Evolutionary conservation across 2,329 filamentous ascomycete species (phyloP), one percentile per base, ranked within the genome.

Genomic region (Dactylonectria estremocensis): DNA sequence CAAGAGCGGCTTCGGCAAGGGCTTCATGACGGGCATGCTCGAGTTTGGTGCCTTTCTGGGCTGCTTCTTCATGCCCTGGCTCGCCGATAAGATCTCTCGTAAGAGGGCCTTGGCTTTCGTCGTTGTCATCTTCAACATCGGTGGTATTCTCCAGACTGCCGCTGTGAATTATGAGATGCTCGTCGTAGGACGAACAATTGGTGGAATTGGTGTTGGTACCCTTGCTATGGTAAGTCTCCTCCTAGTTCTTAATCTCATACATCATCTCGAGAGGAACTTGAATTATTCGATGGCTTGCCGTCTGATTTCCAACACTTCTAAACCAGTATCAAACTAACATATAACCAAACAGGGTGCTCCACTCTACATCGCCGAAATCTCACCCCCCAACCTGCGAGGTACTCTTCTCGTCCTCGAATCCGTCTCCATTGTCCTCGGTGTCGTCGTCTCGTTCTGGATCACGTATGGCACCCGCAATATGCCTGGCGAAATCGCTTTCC

Each of bases 111-210:
- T 89, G 61, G 75, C 88, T 56, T 77, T 87, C 50, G 85, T 84
- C 49, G 84, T 85, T 2, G 77, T 79, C 28, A 80, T 89, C 50
- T 89, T 89, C 74, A 85, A 86, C 48, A 74, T 89, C 14, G 88
- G 87, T 59, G 85, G 87, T 11, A 76, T 87, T 9, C 76, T 89
- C 3, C 87, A 89, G 77, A 81, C 83, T 5, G 87, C 84, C 22
- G 84, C 87, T 1, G 79, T 83, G 48, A 80, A 84, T 64, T 82
- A 82, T 28, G 80, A 80, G 33, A 77, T 80, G 50, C 87, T 90
- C 61, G 80, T 89, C 5, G 87, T 82, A 33, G 88, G 88, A 28
- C 81, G 88, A 22, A 88, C 89, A 71, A 80, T 90, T 62, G 88
- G 88, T 66, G 81, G 84, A 74, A 82, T 88, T 67, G 85, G 84